Base-by-base conservation (phyloP, 129 eudicot species). In the Silybum marianum region DNA sequence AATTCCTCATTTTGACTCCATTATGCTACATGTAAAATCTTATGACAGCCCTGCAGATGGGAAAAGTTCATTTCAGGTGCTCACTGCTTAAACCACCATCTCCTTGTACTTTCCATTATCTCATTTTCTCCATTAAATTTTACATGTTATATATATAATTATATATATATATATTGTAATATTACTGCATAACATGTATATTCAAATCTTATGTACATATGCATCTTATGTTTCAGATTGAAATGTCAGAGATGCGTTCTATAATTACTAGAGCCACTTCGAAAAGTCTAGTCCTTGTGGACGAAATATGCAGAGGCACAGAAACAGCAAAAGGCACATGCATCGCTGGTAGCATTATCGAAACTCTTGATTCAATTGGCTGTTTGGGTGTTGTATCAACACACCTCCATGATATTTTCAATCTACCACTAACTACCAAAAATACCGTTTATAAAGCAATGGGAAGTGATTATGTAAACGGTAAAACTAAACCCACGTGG, bases 1-100 rank as follows among this genome's bases (percentile, higher is more conserved):
- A 21, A 88, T 95, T 34, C 99, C 99, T 63, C 97, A 95, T 85
- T 95, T 95, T 78, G 99, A 95, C 86, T 87, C 99, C 78, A 92
- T 95, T 67, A 90, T 90, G 93, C 87, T 95, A 63, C 99, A 95
- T 74, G 85, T 95, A 89, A 95, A 95, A 84, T 92, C 99, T 66
- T 95, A 92, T 76, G 99, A 95, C 76, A 95, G 99, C 81, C 99
- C 99, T 80, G 90, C 93, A n/a, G 99, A 95, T 88, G 99, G 99
- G 65, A 95, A 95, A 73, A 95, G 99, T 88, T 95, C 99, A 24
- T 95, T 95, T 85, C 98, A 95, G 98, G 98, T 94, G 74, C 73
- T 42, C 71, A 25, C 44, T 68, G 18, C 40, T 42, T 60, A 25
- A 62, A 69, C 0, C 11, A 2, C 22, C 21, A 44, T 44, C 16